These are phyloP conservation scores for Leishmania tropica DNA, from an alignment of 208 protist genomes.

Conservation along the genomic window DNA sequence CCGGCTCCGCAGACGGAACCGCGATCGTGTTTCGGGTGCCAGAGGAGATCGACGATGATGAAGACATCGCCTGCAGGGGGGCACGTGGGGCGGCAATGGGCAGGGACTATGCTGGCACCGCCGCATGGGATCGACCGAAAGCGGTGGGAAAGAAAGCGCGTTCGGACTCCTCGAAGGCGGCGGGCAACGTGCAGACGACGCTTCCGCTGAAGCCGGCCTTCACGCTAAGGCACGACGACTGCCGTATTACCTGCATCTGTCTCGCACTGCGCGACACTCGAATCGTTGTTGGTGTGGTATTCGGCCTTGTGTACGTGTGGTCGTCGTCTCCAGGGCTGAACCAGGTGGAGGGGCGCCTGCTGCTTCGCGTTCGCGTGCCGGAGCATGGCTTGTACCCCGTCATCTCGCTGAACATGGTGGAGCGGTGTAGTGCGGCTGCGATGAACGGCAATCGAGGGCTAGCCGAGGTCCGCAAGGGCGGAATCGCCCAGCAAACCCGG, in stretches of 20 bases:
- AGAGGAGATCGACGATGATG: background rate
- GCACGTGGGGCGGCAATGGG: background rate
- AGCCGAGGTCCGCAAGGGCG: background rate
- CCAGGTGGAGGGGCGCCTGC: constrained; percentile 54
- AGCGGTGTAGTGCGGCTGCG: background rate
- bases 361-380: constrained; percentile 54
- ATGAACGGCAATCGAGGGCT: background rate
- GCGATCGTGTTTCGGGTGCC: constrained; percentile 56
- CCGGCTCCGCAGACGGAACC: constrained; percentile 56
- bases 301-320: constrained; percentile 77
- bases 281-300: constrained; percentile 65
- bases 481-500: background rate
- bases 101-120: background rate
- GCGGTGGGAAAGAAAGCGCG: background rate
- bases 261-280: constrained; percentile 61
- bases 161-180: background rate
- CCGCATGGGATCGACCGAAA: background rate
- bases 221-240: constrained; percentile 52
- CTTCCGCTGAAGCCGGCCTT: constrained; percentile 28
- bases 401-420: constrained; percentile 36
- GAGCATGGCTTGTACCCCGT: constrained; percentile 55
- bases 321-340: constrained; percentile 61
- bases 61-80: constrained; percentile 5
- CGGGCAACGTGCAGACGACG: background rate
- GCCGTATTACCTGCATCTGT: constrained; percentile 47